Percentiles rank a stretch among this genome's conserved stretches.
These are phyloP conservation scores for Malbranchea cinnamomea DNA, from an alignment of 2,329 filamentous ascomycete species.

Conservation along the genomic window DNA sequence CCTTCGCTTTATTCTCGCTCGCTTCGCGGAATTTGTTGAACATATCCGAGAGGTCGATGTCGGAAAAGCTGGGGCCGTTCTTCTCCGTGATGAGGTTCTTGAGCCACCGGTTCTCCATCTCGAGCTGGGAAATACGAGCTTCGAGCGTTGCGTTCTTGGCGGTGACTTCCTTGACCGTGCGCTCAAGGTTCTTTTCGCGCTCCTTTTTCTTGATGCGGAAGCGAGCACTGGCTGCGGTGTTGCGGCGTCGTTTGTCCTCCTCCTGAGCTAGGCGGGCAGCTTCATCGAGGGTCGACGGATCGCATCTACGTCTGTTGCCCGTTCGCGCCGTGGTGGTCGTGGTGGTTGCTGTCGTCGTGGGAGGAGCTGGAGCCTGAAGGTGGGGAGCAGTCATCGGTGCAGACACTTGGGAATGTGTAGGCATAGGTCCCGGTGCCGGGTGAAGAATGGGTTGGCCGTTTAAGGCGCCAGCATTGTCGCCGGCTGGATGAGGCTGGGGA, in stretches of 20 bases:
- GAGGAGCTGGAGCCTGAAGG: constrained; percentile 2
- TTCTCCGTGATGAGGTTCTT: constrained; percentile 71
- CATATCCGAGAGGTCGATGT: constrained; percentile 26
- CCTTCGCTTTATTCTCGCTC: too few relatives aligned
- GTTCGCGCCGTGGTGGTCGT: too few relatives aligned
- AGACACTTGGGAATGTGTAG: not conserved
- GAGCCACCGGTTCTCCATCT: constrained; percentile 70
- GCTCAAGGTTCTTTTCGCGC: constrained; percentile 72
- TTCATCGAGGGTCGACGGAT: constrained; percentile 44
- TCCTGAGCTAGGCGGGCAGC: constrained; percentile 60
- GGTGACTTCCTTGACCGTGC: constrained; percentile 65
- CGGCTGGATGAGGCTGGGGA: constrained; percentile 4
- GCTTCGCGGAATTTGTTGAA: constrained; percentile 28
- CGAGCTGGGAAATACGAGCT: constrained; percentile 57
- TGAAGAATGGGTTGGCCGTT: constrained; percentile 3
- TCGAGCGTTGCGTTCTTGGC: constrained; percentile 65
- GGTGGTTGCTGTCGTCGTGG: constrained; percentile 1
- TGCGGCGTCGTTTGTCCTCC: constrained; percentile 78
- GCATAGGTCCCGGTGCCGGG: not conserved
- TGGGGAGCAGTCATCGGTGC: not conserved
- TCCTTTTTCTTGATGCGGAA: constrained; percentile 96
- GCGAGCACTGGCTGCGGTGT: constrained; percentile 74
- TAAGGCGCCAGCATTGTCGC: too few relatives aligned
- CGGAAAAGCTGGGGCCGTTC: constrained; percentile 39
- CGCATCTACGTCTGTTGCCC: constrained; percentile 10